Conservation (phyloP, 2,329 filamentous ascomycete species). For the Colletotrichum tropicale region DNA sequence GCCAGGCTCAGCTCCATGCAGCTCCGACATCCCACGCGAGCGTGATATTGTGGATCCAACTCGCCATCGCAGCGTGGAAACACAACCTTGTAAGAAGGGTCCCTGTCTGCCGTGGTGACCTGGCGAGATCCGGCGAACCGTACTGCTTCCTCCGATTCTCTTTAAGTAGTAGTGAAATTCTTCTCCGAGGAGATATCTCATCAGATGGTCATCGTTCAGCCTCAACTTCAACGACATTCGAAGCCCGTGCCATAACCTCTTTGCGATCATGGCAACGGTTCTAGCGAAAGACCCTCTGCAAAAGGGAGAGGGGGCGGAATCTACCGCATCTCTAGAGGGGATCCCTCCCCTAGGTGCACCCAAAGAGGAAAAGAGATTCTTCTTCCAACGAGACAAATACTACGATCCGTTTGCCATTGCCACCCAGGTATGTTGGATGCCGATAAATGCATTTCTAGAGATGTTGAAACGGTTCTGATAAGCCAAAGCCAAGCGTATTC, state of each 20-base stretch:
- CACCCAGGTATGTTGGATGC: constrained; percentile 26
- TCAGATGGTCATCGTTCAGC: background rate
- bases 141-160: too few species aligned
- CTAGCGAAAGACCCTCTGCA: constrained; percentile 8
- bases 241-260: background rate
- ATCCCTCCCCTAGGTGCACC: constrained; percentile 28
- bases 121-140: constrained; percentile 2
- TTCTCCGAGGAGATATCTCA: background rate
- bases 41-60: constrained; percentile 9
- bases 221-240: background rate
- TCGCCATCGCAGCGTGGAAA: background rate
- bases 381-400: constrained; percentile 33
- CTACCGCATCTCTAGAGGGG: constrained; percentile 21
- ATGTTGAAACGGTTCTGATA: background rate
- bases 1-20: background rate
- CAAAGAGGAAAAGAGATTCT: constrained; percentile 31
- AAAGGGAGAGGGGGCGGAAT: background rate
- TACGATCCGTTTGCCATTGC: constrained; percentile 36
- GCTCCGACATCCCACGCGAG: background rate
- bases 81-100: background rate
- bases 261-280: constrained; percentile 14
- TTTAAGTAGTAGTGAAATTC: background rate
- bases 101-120: background rate
- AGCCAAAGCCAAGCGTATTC: constrained; percentile 37
- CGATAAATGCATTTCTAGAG: background rate